phyloP scores from a whole-genome alignment of 257 asterid genomes.

The Avicennia marina region DNA sequence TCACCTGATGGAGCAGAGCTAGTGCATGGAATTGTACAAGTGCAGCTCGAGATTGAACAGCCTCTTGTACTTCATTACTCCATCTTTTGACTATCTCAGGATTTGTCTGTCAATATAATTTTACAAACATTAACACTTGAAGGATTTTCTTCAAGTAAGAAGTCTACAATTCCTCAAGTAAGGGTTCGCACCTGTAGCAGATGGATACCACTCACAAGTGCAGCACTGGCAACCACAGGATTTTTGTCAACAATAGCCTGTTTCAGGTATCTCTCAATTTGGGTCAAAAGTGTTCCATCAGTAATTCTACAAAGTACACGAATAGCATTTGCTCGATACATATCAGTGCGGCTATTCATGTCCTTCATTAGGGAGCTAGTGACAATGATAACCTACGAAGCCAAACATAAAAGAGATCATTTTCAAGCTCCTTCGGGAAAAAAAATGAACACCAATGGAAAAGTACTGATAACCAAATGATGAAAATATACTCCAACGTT shows the following conservation, averaged over 20 bases:
- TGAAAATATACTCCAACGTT: not conserved
- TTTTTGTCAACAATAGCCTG: constrained; percentile 91
- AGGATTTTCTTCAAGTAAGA: constrained; percentile 7
- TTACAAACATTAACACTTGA: constrained; percentile 6
- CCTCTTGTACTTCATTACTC: constrained; percentile 93
- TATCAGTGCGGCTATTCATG: constrained; percentile 88
- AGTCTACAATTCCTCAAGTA: constrained; percentile 4
- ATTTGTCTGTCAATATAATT: constrained; percentile 43
- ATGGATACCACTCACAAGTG: constrained; percentile 91
- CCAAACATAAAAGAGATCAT: constrained; percentile 21
- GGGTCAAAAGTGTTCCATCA: constrained; percentile 81
- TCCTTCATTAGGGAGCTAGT: constrained; percentile 97
- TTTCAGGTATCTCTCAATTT: constrained; percentile 83
- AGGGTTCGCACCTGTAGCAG: constrained; percentile 54
- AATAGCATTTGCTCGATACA: constrained; percentile 88
- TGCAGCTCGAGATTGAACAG: constrained; percentile 81
- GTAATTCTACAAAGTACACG: constrained; percentile 83
- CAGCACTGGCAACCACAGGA: constrained; percentile 89
- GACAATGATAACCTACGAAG: constrained; percentile 69
- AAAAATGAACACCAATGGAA: not conserved
- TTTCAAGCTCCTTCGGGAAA: constrained; percentile 13
- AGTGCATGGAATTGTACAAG: constrained; percentile 91
- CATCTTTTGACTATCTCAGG: constrained; percentile 85
- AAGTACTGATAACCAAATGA: not conserved
- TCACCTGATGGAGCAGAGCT: constrained; percentile 79